Conservation (phyloP, 2,329 filamentous ascomycete species). For the Xylaria sp. region DNA sequence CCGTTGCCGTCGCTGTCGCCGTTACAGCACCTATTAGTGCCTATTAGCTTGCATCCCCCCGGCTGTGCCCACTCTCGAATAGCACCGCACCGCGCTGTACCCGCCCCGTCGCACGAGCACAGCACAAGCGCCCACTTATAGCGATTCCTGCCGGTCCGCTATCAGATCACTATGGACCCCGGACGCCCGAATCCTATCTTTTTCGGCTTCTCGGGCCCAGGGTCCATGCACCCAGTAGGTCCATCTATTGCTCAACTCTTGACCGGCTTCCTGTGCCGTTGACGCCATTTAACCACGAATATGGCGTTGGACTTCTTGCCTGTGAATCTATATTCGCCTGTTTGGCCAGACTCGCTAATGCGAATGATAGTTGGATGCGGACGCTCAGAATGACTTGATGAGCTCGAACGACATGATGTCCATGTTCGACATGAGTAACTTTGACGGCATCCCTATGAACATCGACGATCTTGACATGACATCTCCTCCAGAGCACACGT, state of each 20-base stretch:
- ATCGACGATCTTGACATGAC: constrained; percentile 29
- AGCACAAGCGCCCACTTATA: not conserved
- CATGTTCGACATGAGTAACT: constrained; percentile 29
- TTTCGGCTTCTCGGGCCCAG: constrained; percentile 34
- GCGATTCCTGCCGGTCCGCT: constrained; percentile 12
- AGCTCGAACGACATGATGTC: constrained; percentile 27
- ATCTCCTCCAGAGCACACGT: constrained; percentile 22
- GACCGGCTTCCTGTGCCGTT: not conserved
- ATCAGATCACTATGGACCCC: constrained; percentile 27
- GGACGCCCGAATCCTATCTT: constrained; percentile 34
- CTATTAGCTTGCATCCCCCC: not conserved
- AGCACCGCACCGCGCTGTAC: constrained; percentile 9
- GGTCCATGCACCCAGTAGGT: constrained; percentile 29
- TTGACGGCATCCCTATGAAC: constrained; percentile 28
- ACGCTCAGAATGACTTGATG: constrained; percentile 29
- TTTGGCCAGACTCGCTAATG: constrained; percentile 3
- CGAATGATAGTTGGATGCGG: constrained; percentile 24
- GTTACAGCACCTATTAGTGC: not conserved
- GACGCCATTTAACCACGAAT: not conserved
- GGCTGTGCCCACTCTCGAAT: not conserved
- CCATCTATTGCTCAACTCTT: not conserved
- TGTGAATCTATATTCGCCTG: not conserved
- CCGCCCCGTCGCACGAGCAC: constrained; percentile 9
- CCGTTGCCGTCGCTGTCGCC: not conserved
- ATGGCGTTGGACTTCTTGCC: not conserved